phyloP scores from a whole-genome alignment of 1,284 basidiomycete genomes.

The Moniliophthora roreri region DNA sequence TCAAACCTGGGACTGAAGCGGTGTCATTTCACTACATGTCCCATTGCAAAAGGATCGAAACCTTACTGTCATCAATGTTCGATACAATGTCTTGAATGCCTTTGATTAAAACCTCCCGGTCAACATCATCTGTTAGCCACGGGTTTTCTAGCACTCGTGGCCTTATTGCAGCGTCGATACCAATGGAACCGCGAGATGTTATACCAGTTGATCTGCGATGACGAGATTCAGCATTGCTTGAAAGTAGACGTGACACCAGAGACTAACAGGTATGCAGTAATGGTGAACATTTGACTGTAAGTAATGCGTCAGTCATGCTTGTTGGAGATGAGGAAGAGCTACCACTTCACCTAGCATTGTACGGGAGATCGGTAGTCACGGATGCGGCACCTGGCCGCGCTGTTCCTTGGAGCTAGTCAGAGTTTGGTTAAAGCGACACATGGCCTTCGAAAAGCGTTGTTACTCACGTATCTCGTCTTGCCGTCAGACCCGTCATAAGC shows the following conservation, averaged over 20 bases:
- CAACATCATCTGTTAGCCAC: conserved; percentile 57
- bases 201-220: conserved; percentile 47
- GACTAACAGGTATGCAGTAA: conserved; percentile 53
- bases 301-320: neutral
- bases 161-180: conserved; percentile 52
- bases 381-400: conserved; percentile 63
- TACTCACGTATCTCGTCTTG: conserved; percentile 46
- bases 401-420: conserved; percentile 55
- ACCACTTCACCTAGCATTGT: conserved; percentile 40
- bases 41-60: conserved; percentile 6
- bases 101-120: conserved; percentile 48
- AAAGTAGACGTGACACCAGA: conserved; percentile 2
- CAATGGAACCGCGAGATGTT: conserved; percentile 61
- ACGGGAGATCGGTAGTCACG: conserved; percentile 47
- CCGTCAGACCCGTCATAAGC: conserved; percentile 48
- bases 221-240: conserved; percentile 8
- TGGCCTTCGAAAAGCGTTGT: neutral
- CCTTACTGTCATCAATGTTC: conserved; percentile 37
- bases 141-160: conserved; percentile 50
- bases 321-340: neutral
- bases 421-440: neutral
- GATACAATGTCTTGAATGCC: conserved; percentile 50
- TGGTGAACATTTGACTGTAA: conserved; percentile 54
- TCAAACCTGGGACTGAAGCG: conserved; percentile 43
- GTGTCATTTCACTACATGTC: conserved; percentile 2